These are phyloP conservation scores for baker's yeast (Saccharomyces cerevisiae) DNA, from an alignment of 805 yeast species.

Conservation along the genomic window DNA sequence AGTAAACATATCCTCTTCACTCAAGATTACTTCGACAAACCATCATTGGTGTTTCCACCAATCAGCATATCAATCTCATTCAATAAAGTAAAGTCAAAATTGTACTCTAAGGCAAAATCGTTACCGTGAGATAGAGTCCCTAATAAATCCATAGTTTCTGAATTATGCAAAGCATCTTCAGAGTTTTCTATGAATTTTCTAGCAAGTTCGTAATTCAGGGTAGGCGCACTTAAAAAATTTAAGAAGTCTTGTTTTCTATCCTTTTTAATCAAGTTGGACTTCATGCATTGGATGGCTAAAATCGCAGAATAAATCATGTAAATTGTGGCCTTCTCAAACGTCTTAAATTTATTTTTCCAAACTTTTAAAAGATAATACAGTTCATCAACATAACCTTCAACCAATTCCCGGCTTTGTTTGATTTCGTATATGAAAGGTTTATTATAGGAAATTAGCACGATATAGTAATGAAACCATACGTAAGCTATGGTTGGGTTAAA, in stretches of 20 bases:
- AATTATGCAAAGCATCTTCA: conserved; percentile 11
- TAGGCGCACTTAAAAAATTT: conserved; percentile 15
- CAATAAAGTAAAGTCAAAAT: conserved; percentile 25
- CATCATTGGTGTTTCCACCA: conserved; percentile 5
- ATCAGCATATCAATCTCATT: conserved; percentile 26
- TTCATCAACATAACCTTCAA: conserved; percentile 23
- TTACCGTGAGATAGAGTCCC: conserved; percentile 24
- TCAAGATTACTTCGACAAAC: background rate
- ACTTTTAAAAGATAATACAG: conserved; percentile 12
- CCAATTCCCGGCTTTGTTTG: conserved; percentile 13
- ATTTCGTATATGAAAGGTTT: conserved; percentile 40
- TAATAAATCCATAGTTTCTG: conserved; percentile 19
- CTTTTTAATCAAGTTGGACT: conserved; percentile 14
- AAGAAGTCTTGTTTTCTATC: conserved; percentile 10
- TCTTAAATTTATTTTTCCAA: conserved; percentile 15
- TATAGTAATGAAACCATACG: conserved; percentile 45
- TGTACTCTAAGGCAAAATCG: conserved; percentile 26
- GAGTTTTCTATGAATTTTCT: conserved; percentile 19
- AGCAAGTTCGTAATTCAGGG: conserved; percentile 23
- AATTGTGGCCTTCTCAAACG: conserved; percentile 19
- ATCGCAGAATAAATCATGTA: conserved; percentile 26
- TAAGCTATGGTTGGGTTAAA: conserved; percentile 43
- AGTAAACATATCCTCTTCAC: background rate
- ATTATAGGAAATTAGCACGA: conserved; percentile 47
- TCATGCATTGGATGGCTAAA: conserved; percentile 24